Evolutionary conservation across 2,329 filamentous ascomycete species (phyloP).

Genomic region (Fusarium devonianum): DNA sequence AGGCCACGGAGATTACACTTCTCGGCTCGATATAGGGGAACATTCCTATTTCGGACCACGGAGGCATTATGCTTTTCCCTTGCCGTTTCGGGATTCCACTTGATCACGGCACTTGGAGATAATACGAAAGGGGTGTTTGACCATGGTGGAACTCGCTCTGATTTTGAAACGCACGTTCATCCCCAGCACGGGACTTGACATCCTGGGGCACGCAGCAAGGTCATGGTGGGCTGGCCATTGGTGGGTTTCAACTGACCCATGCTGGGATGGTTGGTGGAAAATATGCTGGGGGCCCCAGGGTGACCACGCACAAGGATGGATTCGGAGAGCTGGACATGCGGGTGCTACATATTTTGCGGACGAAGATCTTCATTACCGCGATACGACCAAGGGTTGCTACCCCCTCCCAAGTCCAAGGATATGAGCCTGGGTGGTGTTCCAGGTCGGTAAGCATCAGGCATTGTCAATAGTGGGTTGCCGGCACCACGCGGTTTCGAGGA

Average conservation of each 20-base stretch:
- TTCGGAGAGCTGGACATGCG: slow-evolving; percentile 16
- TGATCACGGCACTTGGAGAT: too few relatives aligned
- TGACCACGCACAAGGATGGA: not conserved
- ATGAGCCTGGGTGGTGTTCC: too few relatives aligned
- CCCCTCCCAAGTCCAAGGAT: not conserved
- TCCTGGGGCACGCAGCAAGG: not conserved
- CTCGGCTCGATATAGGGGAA: not conserved
- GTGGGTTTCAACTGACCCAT: slow-evolving; percentile 1
- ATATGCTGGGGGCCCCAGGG: not conserved
- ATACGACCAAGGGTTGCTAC: not conserved
- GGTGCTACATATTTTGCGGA: slow-evolving; percentile 1
- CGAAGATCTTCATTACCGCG: not conserved
- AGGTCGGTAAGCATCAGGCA: too few relatives aligned
- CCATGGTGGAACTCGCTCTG: not conserved
- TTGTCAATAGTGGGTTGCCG: too few relatives aligned
- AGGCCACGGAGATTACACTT: fast-evolving
- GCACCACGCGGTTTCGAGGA: too few relatives aligned
- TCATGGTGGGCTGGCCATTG: slow-evolving; percentile 11
- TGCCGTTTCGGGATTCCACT: slow-evolving; percentile 12
- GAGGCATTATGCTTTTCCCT: slow-evolving; percentile 1
- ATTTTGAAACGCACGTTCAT: slow-evolving; percentile 14
- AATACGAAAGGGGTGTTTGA: not conserved
- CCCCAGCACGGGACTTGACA: slow-evolving; percentile 1
- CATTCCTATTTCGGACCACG: slow-evolving; percentile 12
- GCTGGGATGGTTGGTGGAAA: slow-evolving; percentile 25